Evolutionary conservation across 345 rosid species (phyloP).

Genomic region (Euphorbia peplus): DNA sequence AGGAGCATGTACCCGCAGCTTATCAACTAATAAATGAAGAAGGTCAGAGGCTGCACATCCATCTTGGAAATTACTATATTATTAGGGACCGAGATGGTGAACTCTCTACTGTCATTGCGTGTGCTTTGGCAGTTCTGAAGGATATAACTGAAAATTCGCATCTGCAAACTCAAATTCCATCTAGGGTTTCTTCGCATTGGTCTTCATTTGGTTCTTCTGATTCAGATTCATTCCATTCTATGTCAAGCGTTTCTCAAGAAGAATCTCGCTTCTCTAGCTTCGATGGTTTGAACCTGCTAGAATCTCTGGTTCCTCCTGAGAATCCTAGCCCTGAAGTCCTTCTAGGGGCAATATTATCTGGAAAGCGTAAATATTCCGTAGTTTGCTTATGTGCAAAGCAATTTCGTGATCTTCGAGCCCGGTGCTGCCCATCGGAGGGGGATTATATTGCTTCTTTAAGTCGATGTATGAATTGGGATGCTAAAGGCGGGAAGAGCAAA

Average conservation of each 20-base stretch:
- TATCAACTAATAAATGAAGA: slow-evolving; percentile 65
- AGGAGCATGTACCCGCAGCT: slow-evolving; percentile 42
- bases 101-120: slow-evolving; percentile 88
- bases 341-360: slow-evolving; percentile 62
- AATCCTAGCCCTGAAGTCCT: slow-evolving; percentile 51
- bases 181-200: slow-evolving; percentile 44
- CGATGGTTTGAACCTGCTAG: slow-evolving; percentile 68
- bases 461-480: slow-evolving; percentile 92
- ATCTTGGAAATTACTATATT: slow-evolving; percentile 48
- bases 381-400: slow-evolving; percentile 64
- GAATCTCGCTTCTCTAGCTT: slow-evolving; percentile 63
- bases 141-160: slow-evolving; percentile 33
- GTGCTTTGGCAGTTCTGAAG: slow-evolving; percentile 63
- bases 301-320: slow-evolving; percentile 52
- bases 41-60: slow-evolving; percentile 68
- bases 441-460: slow-evolving; percentile 81
- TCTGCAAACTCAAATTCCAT: slow-evolving; percentile 32
- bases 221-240: slow-evolving; percentile 41
- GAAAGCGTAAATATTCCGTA: slow-evolving; percentile 77
- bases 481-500: slow-evolving; percentile 97
- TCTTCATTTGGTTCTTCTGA: slow-evolving; percentile 58
- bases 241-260: slow-evolving; percentile 41
- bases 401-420: slow-evolving; percentile 70
- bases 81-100: slow-evolving; percentile 88
- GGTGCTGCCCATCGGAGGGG: slow-evolving; percentile 70